A percentile compares a stretch with the other conserved stretches of the same genome.
Evolutionary conservation across 2,329 filamentous ascomycete species (phyloP).

Genomic region (Cercospora sojina): DNA sequence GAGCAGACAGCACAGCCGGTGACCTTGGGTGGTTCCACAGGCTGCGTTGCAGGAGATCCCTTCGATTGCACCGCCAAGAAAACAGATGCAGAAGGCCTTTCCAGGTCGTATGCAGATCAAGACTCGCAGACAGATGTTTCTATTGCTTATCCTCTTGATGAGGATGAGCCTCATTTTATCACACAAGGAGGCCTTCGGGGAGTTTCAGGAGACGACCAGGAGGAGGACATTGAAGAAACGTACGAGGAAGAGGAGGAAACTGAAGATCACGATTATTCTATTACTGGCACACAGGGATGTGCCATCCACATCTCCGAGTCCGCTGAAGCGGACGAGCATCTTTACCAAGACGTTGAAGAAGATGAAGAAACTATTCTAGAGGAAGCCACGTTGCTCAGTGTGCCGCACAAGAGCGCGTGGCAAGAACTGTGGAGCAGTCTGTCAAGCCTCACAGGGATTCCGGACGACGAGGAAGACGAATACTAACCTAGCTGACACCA

Average conservation of each 20-base stretch:
- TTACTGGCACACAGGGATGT: slow-evolving; percentile 19
- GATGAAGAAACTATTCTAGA: slow-evolving; percentile 17
- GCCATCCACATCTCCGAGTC: slow-evolving; percentile 32
- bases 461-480: slow-evolving; percentile 29
- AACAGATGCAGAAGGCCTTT: not conserved
- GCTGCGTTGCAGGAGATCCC: not conserved
- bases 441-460: slow-evolving; percentile 36
- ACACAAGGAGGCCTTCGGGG: not conserved
- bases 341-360: slow-evolving; percentile 23
- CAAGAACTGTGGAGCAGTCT: slow-evolving; percentile 39
- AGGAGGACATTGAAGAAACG: not conserved
- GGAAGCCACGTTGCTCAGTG: slow-evolving; percentile 11
- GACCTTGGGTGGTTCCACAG: slow-evolving; percentile 20
- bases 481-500: not conserved
- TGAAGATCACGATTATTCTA: slow-evolving; percentile 18
- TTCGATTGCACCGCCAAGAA: not conserved
- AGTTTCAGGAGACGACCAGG: slow-evolving; percentile 9
- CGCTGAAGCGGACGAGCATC: slow-evolving; percentile 19
- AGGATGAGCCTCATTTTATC: not conserved
- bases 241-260: slow-evolving; percentile 16
- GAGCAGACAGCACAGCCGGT: slow-evolving; percentile 12
- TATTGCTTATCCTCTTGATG: slow-evolving; percentile 1
- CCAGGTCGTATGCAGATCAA: slow-evolving; percentile 12
- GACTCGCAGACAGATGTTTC: slow-evolving; percentile 18
- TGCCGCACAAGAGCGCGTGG: slow-evolving; percentile 35